Evolutionary conservation across 805 yeast genomes (phyloP).

Genomic region (Candida koratica): DNA sequence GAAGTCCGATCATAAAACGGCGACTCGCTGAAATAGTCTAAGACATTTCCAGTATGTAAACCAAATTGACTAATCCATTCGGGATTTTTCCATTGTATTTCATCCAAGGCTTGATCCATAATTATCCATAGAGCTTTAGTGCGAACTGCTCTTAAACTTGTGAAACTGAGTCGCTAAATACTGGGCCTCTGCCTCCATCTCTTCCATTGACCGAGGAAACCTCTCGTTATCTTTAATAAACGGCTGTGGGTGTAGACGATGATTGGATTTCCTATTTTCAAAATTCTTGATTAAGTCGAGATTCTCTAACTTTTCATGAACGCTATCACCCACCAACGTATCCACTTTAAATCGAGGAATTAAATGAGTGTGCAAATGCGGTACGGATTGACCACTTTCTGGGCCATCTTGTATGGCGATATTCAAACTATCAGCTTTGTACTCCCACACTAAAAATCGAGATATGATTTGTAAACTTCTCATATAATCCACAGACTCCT

Average conservation of each 20-base stretch:
- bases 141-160: constrained; percentile 18
- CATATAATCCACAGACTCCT: constrained; percentile 78
- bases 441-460: constrained; percentile 58
- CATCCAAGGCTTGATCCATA: constrained; percentile 46
- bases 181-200: constrained; percentile 69
- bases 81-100: constrained; percentile 94
- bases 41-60: constrained; percentile 79
- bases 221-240: constrained; percentile 47
- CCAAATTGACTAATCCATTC: constrained; percentile 95
- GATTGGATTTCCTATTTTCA: constrained; percentile 22
- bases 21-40: constrained; percentile 88
- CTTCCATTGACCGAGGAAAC: constrained; percentile 52
- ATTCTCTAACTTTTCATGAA: constrained; percentile 63
- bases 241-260: constrained; percentile 29
- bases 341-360: constrained; percentile 75
- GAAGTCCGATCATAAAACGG: constrained; percentile 95
- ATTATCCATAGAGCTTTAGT: neutral
- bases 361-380: constrained; percentile 91
- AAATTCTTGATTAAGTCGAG: constrained; percentile 43
- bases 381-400: constrained; percentile 93
- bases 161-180: constrained; percentile 45
- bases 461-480: constrained; percentile 68
- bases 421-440: constrained; percentile 79
- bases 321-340: constrained; percentile 55
- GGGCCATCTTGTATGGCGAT: constrained; percentile 96